phyloP scores from a whole-genome alignment of 495 filamentous ascomycete species.

The Aspergillus baeticus region DNA sequence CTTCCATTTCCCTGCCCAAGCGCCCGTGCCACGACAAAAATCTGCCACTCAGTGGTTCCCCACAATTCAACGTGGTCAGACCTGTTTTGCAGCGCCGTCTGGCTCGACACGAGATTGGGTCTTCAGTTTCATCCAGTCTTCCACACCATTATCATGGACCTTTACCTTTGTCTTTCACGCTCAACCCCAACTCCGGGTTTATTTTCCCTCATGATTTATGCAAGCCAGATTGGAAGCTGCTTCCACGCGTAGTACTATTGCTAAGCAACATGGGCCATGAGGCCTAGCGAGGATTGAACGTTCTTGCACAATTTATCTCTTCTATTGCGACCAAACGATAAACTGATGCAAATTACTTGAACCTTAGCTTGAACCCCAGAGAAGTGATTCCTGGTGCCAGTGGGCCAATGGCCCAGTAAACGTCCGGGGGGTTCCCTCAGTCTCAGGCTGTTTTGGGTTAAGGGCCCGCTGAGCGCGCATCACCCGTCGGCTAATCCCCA shows the following conservation, averaged over 20 bases:
- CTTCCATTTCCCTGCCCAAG: conserved; percentile 18
- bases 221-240: background rate
- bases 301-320: background rate
- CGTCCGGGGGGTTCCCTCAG: background rate
- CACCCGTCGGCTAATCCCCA: conserved; percentile 16
- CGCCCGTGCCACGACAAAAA: conserved; percentile 32
- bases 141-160: too few species aligned
- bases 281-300: too few species aligned
- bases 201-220: too few species aligned
- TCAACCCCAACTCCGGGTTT: too few species aligned
- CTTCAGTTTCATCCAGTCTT: too few species aligned
- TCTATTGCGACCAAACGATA: background rate
- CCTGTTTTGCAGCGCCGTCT: conserved; percentile 1
- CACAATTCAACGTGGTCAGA: conserved; percentile 19
- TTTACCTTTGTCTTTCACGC: too few species aligned
- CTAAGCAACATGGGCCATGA: too few species aligned
- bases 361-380: background rate
- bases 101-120: background rate
- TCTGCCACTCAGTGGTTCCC: conserved; percentile 2
- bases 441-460: conserved; percentile 8
- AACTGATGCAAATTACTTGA: background rate
- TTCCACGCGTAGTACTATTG: too few species aligned
- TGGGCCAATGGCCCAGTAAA: background rate
- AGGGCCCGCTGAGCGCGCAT: conserved; percentile 22
- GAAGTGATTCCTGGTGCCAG: background rate